Percentiles rank a stretch among this genome's conserved stretches.
These are phyloP conservation scores for Hebeloma cylindrosporum DNA, from an alignment of 768 basidiomycete genomes.

Conservation along the genomic window DNA sequence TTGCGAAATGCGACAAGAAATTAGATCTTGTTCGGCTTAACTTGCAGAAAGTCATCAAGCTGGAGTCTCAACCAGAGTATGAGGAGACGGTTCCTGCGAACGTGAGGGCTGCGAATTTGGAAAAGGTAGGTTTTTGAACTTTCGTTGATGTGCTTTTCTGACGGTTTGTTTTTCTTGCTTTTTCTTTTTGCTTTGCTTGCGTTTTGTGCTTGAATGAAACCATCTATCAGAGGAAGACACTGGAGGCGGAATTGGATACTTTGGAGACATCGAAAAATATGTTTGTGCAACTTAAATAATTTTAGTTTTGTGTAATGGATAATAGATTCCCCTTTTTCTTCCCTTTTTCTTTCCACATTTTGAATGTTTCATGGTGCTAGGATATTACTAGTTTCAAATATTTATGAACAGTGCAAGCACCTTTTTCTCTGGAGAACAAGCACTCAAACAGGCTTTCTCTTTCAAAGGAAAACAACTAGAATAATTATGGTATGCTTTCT, in stretches of 20 bases:
- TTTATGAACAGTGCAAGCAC: no score
- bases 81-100: conserved; percentile 75
- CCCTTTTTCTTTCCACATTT: no score
- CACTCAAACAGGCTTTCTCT: no score
- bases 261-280: conserved; percentile 70
- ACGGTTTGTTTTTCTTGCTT: conserved; percentile 3
- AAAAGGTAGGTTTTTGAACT: conserved; percentile 60
- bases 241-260: conserved; percentile 79
- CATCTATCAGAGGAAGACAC: conserved; percentile 71
- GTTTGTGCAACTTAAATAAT: conserved; percentile 67
- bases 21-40: conserved; percentile 67
- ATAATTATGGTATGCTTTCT: no score
- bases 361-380: no score
- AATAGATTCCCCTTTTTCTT: no score
- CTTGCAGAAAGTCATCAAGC: conserved; percentile 75
- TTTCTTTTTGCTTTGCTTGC: no score
- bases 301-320: no score
- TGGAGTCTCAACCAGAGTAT: conserved; percentile 74
- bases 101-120: conserved; percentile 72
- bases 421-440: no score
- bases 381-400: no score
- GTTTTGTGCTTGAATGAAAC: no score
- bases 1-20: conserved; percentile 90
- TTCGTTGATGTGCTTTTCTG: conserved; percentile 7
- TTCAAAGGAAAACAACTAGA: no score